Evolutionary conservation across 2,329 filamentous ascomycete genomes (phyloP).

Genomic region (Colletotrichum tofieldiae): DNA sequence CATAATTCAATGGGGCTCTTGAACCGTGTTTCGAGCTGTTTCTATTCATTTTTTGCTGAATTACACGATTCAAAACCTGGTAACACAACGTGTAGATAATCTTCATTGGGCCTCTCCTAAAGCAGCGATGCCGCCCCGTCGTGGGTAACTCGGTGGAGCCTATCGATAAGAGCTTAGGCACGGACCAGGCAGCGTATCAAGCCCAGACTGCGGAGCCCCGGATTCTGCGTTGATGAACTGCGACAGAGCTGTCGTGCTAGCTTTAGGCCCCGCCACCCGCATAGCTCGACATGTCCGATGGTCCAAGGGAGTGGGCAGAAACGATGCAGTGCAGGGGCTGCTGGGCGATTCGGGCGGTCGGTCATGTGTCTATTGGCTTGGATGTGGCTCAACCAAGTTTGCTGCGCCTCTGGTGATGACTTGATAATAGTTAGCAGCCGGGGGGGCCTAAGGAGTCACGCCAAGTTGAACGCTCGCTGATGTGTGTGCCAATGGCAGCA

Average conservation of each 20-base stretch:
- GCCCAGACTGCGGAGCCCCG: constrained; percentile 24
- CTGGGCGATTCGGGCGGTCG: background rate
- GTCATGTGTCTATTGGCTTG: background rate
- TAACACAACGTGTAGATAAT: background rate
- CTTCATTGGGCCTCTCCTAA: background rate
- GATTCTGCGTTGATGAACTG: constrained; percentile 8
- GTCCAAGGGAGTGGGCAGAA: background rate
- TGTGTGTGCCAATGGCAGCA: background rate
- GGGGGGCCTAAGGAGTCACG: background rate
- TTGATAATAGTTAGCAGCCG: background rate
- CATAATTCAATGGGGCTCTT: background rate
- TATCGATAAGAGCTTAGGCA: constrained; percentile 46
- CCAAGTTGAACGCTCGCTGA: background rate
- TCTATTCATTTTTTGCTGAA: background rate
- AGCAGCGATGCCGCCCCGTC: constrained; percentile 28
- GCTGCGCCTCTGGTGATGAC: background rate
- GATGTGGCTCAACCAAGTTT: background rate
- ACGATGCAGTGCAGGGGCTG: background rate
- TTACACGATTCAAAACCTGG: background rate
- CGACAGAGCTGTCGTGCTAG: background rate
- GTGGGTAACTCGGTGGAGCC: constrained; percentile 42
- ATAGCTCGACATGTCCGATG: background rate
- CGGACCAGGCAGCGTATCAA: constrained; percentile 25
- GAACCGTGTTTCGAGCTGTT: background rate
- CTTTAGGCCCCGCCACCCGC: constrained; percentile 8